These are phyloP conservation scores for Kwoniella sp. DNA, from an alignment of 768 basidiomycete species.

Conservation along the genomic window DNA sequence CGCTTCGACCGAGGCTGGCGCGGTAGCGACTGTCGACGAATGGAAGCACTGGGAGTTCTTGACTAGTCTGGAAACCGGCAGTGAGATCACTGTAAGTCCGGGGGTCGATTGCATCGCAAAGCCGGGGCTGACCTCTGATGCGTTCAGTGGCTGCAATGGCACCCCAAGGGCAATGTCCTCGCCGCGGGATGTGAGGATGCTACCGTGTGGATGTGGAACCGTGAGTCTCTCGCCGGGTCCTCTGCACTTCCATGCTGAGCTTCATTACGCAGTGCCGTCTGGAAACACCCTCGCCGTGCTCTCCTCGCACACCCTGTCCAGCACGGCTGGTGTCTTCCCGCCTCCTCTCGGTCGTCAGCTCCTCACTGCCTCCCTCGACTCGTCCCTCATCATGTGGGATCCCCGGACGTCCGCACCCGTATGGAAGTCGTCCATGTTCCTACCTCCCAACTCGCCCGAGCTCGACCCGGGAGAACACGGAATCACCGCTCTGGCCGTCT, in stretches of 20 bases:
- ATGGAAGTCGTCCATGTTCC: slow-evolving; percentile 58
- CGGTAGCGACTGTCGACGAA: slow-evolving; percentile 57
- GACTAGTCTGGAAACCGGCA: slow-evolving; percentile 85
- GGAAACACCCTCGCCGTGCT: slow-evolving; percentile 96
- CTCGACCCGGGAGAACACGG: slow-evolving; percentile 65
- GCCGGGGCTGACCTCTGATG: neutral
- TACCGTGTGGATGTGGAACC: slow-evolving; percentile 95
- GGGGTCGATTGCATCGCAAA: neutral
- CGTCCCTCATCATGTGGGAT: slow-evolving; percentile 83
- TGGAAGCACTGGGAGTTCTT: slow-evolving; percentile 88
- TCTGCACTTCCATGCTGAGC: neutral
- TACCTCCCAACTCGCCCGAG: slow-evolving; percentile 24
- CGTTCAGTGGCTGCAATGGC: slow-evolving; percentile 84
- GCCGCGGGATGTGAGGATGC: slow-evolving; percentile 89
- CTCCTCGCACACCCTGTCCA: slow-evolving; percentile 77
- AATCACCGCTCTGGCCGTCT: slow-evolving; percentile 80
- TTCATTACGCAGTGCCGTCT: slow-evolving; percentile 67
- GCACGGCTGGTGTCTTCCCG: slow-evolving; percentile 84
- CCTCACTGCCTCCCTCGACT: slow-evolving; percentile 77
- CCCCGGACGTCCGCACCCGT: slow-evolving; percentile 69
- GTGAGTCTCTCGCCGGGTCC: slow-evolving; percentile 54
- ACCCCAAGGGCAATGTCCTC: slow-evolving; percentile 84
- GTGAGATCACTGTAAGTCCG: slow-evolving; percentile 80
- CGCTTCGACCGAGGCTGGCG: slow-evolving; percentile 1
- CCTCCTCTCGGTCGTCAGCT: slow-evolving; percentile 84